Conservation (phyloP, 2,329 filamentous ascomycete species). For the Aspergillus luchuensis region DNA sequence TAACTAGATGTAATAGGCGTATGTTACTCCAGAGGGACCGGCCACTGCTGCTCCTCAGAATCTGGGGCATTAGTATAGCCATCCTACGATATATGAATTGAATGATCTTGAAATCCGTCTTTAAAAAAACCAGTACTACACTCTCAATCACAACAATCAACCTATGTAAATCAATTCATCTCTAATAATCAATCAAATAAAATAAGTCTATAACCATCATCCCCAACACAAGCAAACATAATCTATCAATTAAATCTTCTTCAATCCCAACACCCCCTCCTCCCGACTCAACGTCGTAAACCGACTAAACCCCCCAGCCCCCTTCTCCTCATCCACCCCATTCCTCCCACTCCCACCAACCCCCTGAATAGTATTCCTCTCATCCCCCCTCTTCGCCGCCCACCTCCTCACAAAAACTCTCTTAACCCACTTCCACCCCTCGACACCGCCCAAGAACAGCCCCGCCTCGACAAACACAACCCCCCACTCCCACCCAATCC, state of each 20-base stretch:
- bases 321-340: conserved; percentile 1
- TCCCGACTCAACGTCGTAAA: conserved; percentile 37
- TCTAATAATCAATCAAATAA: no score
- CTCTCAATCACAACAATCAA: no score
- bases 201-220: no score
- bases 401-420: conserved; percentile 48
- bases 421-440: conserved; percentile 71
- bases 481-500: conserved; percentile 70
- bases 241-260: neutral
- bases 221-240: no score
- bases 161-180: no score
- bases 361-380: neutral
- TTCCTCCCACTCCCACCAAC: conserved; percentile 2
- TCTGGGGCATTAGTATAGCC: conserved; percentile 32
- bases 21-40: conserved; percentile 67
- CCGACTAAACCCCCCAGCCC: conserved; percentile 32
- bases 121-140: no score
- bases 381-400: conserved; percentile 1
- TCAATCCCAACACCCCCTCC: neutral
- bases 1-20: conserved; percentile 55
- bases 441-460: conserved; percentile 66
- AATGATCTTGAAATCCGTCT: no score
- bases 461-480: conserved; percentile 63
- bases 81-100: no score
- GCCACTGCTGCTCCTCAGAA: conserved; percentile 57